These are phyloP conservation scores for Verticillium longisporum DNA, from an alignment of 2,329 filamentous ascomycete species.

Conservation along the genomic window DNA sequence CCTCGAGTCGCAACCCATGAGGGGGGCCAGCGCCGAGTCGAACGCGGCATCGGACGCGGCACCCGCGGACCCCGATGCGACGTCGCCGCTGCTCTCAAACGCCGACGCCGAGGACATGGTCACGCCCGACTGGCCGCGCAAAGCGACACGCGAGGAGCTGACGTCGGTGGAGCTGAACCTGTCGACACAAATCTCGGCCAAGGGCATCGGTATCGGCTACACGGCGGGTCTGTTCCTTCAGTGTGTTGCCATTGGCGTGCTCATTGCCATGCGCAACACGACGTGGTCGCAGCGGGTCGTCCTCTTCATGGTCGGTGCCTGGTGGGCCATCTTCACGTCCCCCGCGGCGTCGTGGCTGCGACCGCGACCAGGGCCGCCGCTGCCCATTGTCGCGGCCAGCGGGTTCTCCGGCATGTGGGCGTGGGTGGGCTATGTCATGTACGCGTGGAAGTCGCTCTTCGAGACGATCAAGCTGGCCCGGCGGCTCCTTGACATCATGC, in stretches of 20 bases:
- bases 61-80: slow-evolving; percentile 30
- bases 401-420: slow-evolving; percentile 31
- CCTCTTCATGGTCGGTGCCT: slow-evolving; percentile 77
- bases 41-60: slow-evolving; percentile 10
- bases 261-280: slow-evolving; percentile 66
- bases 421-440: slow-evolving; percentile 67
- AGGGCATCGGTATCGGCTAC: slow-evolving; percentile 92
- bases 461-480: slow-evolving; percentile 72
- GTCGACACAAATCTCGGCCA: slow-evolving; percentile 85
- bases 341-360: slow-evolving; percentile 84
- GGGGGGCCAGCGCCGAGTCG: slow-evolving; percentile 23
- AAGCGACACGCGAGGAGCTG: slow-evolving; percentile 38
- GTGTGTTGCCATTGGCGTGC: slow-evolving; percentile 69
- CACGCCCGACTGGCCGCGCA: slow-evolving; percentile 25
- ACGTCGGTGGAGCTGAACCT: slow-evolving; percentile 66
- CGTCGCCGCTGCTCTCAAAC: slow-evolving; percentile 37
- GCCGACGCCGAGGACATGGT: slow-evolving; percentile 17
- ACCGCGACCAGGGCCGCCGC: slow-evolving; percentile 78
- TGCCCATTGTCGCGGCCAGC: slow-evolving; percentile 35
- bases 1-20: slow-evolving; percentile 26
- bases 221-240: slow-evolving; percentile 80
- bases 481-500: slow-evolving; percentile 62
- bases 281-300: slow-evolving; percentile 83
- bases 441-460: slow-evolving; percentile 81
- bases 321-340: slow-evolving; percentile 91